These are phyloP conservation scores for Paralagenidium karlingii DNA, from an alignment of 352 stramenopile genomes.

Conservation along the genomic window DNA sequence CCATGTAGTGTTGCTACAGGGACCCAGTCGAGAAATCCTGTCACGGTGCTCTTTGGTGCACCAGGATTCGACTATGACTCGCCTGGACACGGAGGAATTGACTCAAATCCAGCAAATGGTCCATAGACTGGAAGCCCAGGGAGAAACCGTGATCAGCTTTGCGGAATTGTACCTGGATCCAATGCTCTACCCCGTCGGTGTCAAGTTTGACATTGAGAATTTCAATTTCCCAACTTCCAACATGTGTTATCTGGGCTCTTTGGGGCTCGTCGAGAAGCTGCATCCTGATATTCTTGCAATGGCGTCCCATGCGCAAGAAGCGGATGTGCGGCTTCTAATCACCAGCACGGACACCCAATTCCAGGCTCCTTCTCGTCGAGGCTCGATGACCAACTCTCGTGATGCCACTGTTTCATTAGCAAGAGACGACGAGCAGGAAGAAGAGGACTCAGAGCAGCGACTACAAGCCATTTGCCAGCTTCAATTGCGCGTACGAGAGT, in stretches of 20 bases:
- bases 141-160: slow-evolving; percentile 36
- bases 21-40: slow-evolving; percentile 28
- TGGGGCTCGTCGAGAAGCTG: slow-evolving; percentile 35
- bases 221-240: slow-evolving; percentile 44
- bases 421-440: slow-evolving; percentile 5
- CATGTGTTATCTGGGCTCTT: slow-evolving; percentile 37
- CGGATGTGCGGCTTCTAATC: slow-evolving; percentile 26
- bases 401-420: neutral
- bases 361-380: neutral
- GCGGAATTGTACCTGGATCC: slow-evolving; percentile 33
- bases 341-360: slow-evolving; percentile 7
- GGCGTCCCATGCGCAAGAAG: slow-evolving; percentile 21
- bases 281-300: slow-evolving; percentile 33
- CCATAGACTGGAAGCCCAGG: slow-evolving; percentile 22
- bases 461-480: slow-evolving; percentile 17
- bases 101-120: slow-evolving; percentile 30
- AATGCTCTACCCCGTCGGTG: slow-evolving; percentile 19
- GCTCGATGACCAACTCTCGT: too few relatives aligned
- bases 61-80: slow-evolving; percentile 3
- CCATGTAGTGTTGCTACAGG: slow-evolving; percentile 31
- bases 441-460: slow-evolving; percentile 10
- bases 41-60: slow-evolving; percentile 32
- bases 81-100: slow-evolving; percentile 27
- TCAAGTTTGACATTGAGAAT: slow-evolving; percentile 36
- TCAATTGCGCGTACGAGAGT: slow-evolving; percentile 19